Base-by-base conservation (phyloP, 352 stramenopile species). In the Phytopythium boreale region DNA sequence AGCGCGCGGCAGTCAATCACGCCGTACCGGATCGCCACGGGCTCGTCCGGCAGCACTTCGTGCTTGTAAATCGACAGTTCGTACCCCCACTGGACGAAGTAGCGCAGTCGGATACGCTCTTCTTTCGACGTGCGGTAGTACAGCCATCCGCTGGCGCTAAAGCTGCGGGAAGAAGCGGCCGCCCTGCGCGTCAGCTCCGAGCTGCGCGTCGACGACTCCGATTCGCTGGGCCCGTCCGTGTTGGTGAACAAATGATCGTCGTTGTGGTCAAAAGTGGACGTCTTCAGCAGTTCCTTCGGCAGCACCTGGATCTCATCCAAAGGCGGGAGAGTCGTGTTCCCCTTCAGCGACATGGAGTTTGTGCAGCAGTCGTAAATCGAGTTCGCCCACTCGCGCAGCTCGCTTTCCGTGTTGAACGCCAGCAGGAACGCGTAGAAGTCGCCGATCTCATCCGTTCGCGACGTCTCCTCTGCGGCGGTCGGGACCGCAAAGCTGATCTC, bases 51-150 rank as follows among this genome's bases (percentile, higher is more conserved):
- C 12, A 92, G 63, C 7, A 96, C 72, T 60, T 95, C 86, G 70
- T 96, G 88, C 73, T 96, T 96, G 73, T 93, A 96, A 65, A 96
- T 96, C 9, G 88, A 93, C 12, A 96, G 70, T 55, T 96, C 88
- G 63, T 90, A 92, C 11, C 88, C 88, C 83, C 84, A 93, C 57
- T 93, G 86, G 39, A 96, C 87, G 56, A 96, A 96, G 66, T 93
- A 96, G 4, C 88, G 86, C 55, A 89, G 71, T 10, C 86, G 85
- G 22, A 93, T 81, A 3, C 88, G 88, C 56, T 96, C 86, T 64
- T 94, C 84, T 10, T 80, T 91, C 10, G 83, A 87, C 1, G 84
- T 94, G 29, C 85, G 84, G 55, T 96, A 96, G 60, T 92, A 96
- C 1, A 96, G 69, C 87, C 87, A 96, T 11, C 87, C 87, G 29